Conservation (phyloP, 345 rosid genomes). For the Eucalyptus leucophloia region DNA sequence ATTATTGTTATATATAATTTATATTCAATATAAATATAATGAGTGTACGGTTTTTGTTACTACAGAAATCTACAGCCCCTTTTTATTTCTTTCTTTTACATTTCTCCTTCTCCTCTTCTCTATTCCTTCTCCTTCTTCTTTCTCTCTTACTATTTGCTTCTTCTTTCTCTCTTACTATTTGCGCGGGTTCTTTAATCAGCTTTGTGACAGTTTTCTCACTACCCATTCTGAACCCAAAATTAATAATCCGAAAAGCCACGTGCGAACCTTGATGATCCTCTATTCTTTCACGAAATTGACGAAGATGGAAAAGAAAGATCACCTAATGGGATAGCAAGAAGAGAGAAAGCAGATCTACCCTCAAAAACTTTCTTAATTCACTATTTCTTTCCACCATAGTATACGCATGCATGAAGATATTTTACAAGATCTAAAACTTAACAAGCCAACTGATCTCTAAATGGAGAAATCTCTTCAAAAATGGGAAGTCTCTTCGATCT, state of each 20-base stretch:
- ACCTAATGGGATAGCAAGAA: not conserved
- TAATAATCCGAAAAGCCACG: not conserved
- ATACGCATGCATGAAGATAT: not conserved
- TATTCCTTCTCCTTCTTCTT: too few species aligned
- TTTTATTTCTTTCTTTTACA: too few species aligned
- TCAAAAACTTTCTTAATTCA: not conserved
- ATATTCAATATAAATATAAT: too few species aligned
- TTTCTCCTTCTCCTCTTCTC: too few species aligned
- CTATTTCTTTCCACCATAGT: not conserved
- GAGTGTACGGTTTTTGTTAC: too few species aligned
- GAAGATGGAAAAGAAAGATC: not conserved
- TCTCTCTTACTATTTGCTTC: too few species aligned
- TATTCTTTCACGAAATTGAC: not conserved
- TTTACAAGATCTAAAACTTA: constrained; percentile 5
- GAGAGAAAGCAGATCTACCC: not conserved
- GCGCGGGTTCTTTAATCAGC: too few species aligned
- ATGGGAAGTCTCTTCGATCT: constrained; percentile 79
- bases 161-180: too few species aligned
- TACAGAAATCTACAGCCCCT: too few species aligned
- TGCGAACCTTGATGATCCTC: not conserved
- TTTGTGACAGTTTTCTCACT: too few species aligned
- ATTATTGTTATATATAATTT: too few species aligned
- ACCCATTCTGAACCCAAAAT: not conserved
- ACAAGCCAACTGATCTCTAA: constrained; percentile 79
- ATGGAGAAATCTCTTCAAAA: constrained; percentile 77